Evolutionary conservation across 805 yeast genomes (phyloP).

Genomic region (Lachancea quebecensis): DNA sequence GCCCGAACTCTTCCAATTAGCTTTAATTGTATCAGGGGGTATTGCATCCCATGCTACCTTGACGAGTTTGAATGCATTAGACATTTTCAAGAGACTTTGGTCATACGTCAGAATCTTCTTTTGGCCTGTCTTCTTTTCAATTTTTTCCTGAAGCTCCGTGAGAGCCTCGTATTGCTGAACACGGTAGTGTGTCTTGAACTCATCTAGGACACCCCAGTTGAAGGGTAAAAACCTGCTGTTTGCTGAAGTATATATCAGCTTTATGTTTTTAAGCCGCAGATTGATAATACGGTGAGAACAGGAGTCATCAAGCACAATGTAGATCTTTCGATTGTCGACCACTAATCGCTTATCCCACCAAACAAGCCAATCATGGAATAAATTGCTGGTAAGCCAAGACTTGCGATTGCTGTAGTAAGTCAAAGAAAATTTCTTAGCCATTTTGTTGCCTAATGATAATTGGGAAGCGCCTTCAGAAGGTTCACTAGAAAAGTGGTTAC

Average conservation of each 20-base stretch:
- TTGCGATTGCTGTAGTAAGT: conserved; percentile 53
- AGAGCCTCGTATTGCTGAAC: conserved; percentile 46
- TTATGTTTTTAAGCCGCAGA: conserved; percentile 39
- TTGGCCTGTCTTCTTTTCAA: conserved; percentile 14
- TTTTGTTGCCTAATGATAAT: conserved; percentile 35
- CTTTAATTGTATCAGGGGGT: conserved; percentile 32
- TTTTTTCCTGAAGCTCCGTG: conserved; percentile 26
- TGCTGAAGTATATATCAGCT: conserved; percentile 35
- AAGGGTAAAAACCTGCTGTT: conserved; percentile 47
- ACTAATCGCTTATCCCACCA: conserved; percentile 51
- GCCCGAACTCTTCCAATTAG: conserved; percentile 41
- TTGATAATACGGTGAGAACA: conserved; percentile 56
- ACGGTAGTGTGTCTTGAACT: conserved; percentile 52
- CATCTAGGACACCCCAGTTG: conserved; percentile 58
- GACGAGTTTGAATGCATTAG: conserved; percentile 52
- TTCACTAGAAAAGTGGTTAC: conserved; percentile 29
- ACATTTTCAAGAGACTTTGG: conserved; percentile 43
- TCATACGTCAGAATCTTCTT: conserved; percentile 25
- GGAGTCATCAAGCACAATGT: conserved; percentile 53
- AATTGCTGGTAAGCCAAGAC: conserved; percentile 56
- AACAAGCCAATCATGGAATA: conserved; percentile 56
- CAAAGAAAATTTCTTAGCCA: conserved; percentile 45
- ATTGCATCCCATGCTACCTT: conserved; percentile 48
- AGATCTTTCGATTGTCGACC: conserved; percentile 43
- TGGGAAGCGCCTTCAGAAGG: conserved; percentile 24